These are phyloP conservation scores for Tylopilus sp. DNA, from an alignment of 1,284 basidiomycete genomes.

Conservation along the genomic window DNA sequence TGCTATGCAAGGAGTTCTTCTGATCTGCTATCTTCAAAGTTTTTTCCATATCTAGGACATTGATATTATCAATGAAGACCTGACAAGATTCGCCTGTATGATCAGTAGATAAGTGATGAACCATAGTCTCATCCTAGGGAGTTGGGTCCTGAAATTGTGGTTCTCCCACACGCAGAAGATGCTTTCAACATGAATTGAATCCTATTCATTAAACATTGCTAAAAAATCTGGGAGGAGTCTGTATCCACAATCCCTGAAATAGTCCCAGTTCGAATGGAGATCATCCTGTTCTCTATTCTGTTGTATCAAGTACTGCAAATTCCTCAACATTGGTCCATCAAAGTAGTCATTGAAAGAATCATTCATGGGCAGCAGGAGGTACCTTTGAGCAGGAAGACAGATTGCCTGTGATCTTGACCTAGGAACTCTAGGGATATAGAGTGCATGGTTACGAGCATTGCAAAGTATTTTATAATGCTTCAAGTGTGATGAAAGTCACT, in stretches of 20 bases:
- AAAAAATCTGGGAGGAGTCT: conserved; percentile 14
- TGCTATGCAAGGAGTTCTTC: not conserved
- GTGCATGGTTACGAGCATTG: not conserved
- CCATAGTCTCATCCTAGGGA: conserved; percentile 5
- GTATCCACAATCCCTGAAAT: conserved; percentile 19
- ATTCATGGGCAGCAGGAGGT: conserved; percentile 6
- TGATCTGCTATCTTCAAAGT: not conserved
- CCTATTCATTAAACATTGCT: conserved; percentile 11
- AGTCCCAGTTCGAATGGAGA: conserved; percentile 2
- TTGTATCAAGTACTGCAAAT: not conserved
- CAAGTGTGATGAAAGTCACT: not conserved
- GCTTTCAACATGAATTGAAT: conserved; percentile 1
- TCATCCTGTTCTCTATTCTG: not conserved
- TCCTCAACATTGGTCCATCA: conserved; percentile 9
- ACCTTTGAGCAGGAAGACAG: not conserved
- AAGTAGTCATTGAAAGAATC: conserved; percentile 13
- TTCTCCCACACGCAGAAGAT: conserved; percentile 8
- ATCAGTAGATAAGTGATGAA: conserved; percentile 1
- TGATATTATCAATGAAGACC: conserved; percentile 1
- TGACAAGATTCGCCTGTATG: not conserved
- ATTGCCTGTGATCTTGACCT: not conserved
- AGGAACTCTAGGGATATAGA: not conserved
- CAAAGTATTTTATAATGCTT: not conserved
- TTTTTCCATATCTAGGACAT: conserved; percentile 16
- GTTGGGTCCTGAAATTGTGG: not conserved